phyloP scores from a whole-genome alignment of 1,284 basidiomycete genomes.

The Athelia sp. region DNA sequence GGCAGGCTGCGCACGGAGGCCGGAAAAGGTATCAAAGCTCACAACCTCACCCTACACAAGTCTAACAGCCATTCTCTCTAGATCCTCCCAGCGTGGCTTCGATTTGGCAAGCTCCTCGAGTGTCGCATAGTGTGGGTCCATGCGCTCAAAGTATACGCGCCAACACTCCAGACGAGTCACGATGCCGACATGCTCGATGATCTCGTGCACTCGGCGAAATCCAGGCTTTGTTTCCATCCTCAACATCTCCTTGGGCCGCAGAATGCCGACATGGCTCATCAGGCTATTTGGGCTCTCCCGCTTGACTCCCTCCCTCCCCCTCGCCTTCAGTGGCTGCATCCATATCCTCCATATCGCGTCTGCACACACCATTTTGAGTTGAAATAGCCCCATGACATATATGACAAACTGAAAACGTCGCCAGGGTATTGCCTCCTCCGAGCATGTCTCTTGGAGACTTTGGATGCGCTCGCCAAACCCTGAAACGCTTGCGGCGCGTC shows the following conservation, averaged over 20 bases:
- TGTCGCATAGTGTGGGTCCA: too few relatives aligned
- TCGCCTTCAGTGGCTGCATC: conserved; percentile 11
- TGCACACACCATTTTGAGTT: conserved; percentile 32
- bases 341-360: conserved; percentile 29
- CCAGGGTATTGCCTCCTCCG: conserved; percentile 18
- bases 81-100: not conserved
- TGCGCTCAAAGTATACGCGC: too few relatives aligned
- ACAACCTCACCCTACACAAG: conserved; percentile 10
- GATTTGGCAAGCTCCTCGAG: too few relatives aligned
- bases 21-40: not conserved
- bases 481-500: conserved; percentile 14
- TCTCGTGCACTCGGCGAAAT: conserved; percentile 30
- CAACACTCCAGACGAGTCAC: conserved; percentile 2
- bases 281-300: conserved; percentile 14
- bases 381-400: conserved; percentile 30
- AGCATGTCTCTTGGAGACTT: conserved; percentile 6
- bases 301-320: not conserved
- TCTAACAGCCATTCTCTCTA: conserved; percentile 3
- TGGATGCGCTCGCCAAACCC: conserved; percentile 1
- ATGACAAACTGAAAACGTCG: conserved; percentile 22
- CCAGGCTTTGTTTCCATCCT: conserved; percentile 23
- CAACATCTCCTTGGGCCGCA: conserved; percentile 23
- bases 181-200: conserved; percentile 23
- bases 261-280: conserved; percentile 12
- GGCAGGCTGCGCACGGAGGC: not conserved